Evolutionary conservation across 2,329 filamentous ascomycete species (phyloP), one percentile per base, ranked within the genome.

Genomic region (Colletotrichum agaves): DNA sequence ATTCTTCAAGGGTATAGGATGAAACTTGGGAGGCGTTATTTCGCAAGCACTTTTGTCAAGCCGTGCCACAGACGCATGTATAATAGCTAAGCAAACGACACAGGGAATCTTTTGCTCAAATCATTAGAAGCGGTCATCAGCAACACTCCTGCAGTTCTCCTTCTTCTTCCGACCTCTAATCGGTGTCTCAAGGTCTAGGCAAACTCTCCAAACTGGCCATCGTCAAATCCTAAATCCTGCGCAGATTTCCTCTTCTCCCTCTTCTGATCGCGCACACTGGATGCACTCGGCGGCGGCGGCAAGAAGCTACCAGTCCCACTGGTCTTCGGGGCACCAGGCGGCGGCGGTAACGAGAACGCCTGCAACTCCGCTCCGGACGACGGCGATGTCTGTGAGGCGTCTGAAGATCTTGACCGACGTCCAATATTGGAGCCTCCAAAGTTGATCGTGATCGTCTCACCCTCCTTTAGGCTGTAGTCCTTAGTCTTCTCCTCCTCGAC

Each of bases 191-290:
- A 3, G 35, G 72, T 70, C 43, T 65, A 89, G 53, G 86, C 86
- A 80, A 97, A 97, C 79, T 97, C 93, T 19, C 93, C 93, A 85
- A 94, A 94, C 75, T 95, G 91, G 1, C 93, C 93, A 76, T 97
- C 92, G 74, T 97, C 93, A 73, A 96, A 96, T 0, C 93, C 93
- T 71, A 95, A 74, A 66, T 93, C 90, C 74, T 90, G 82, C 5
- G 85, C 81, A 12, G 87, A 85, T 73, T 80, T 81, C 74, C 82
- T 84, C 77, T 82, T 84, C 73, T 80, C 78, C 73, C 85, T 83
- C 78, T 88, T 85, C 77, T 88, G 84, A 60, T 87, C 83, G 79
- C 87, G 89, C n/a, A 87, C 83, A 66, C 87, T 87, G 71, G 83
- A 82, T 13, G 86, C 87, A 69, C 84, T 88, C 1, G 91, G 90